These are phyloP conservation scores for Nemania sp. DNA, from an alignment of 2,329 filamentous ascomycete genomes.

Conservation along the genomic window DNA sequence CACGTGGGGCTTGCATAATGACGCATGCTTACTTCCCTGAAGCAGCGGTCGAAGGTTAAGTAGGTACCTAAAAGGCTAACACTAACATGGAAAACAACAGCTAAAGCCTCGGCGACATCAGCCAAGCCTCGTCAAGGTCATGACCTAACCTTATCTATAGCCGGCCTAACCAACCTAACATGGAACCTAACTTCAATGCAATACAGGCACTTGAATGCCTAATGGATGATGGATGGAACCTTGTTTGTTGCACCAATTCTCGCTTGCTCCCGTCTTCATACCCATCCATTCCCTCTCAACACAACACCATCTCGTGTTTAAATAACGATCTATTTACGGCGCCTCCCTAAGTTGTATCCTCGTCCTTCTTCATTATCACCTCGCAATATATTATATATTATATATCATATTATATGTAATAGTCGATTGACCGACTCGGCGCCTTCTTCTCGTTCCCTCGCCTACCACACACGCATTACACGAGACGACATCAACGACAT, in stretches of 20 bases:
- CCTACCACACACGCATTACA: too few species aligned
- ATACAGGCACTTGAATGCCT: too few species aligned
- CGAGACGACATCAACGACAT: too few species aligned
- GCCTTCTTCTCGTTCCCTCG: not conserved
- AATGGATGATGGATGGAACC: too few species aligned
- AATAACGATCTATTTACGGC: not conserved
- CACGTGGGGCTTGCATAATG: conserved; percentile 29
- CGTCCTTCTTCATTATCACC: not conserved
- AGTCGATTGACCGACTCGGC: not conserved
- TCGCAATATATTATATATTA: too few species aligned
- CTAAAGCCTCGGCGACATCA: not conserved
- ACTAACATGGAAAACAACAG: not conserved
- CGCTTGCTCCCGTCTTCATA: not conserved
- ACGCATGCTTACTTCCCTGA: conserved; percentile 19
- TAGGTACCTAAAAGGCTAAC: not conserved
- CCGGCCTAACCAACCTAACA: not conserved
- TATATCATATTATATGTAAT: not conserved
- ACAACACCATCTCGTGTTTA: not conserved
- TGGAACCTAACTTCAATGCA: too few species aligned
- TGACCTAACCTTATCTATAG: not conserved
- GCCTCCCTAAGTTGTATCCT: not conserved
- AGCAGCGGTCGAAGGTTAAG: conserved; percentile 20
- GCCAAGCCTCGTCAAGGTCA: not conserved
- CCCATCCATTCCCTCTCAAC: too few species aligned
- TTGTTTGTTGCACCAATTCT: not conserved